Evolutionary conservation across 768 basidiomycete genomes (phyloP).

Genomic region (Hypsizygus marmoreus): DNA sequence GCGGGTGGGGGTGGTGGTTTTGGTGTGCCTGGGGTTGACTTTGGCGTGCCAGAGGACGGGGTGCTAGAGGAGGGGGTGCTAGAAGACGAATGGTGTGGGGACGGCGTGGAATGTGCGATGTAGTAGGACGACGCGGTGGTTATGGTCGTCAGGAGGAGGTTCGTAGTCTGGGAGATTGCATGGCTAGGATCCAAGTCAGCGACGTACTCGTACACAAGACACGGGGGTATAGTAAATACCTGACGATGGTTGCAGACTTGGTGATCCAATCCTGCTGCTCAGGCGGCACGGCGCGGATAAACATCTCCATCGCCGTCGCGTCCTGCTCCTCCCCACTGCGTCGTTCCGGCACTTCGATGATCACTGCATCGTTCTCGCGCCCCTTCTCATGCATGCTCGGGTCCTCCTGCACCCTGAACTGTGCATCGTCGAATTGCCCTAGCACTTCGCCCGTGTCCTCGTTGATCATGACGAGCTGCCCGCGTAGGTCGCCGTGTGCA

Average conservation of each 20-base stretch:
- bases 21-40: slow-evolving; percentile 6
- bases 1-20: slow-evolving; percentile 41
- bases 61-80: background rate
- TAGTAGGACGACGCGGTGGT: slow-evolving; percentile 63
- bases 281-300: slow-evolving; percentile 62
- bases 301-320: slow-evolving; percentile 49
- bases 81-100: slow-evolving; percentile 37
- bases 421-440: slow-evolving; percentile 59
- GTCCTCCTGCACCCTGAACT: slow-evolving; percentile 60
- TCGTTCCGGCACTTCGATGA: slow-evolving; percentile 67
- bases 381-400: slow-evolving; percentile 49
- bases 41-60: too few species aligned
- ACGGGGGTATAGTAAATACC: slow-evolving; percentile 41
- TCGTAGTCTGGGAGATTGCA: slow-evolving; percentile 68
- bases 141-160: slow-evolving; percentile 61
- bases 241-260: slow-evolving; percentile 59
- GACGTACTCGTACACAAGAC: background rate
- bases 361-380: slow-evolving; percentile 63
- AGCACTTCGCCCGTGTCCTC: slow-evolving; percentile 72
- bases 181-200: slow-evolving; percentile 41
- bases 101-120: slow-evolving; percentile 57
- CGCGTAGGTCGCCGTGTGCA: slow-evolving; percentile 39
- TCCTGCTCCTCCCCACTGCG: slow-evolving; percentile 36
- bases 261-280: slow-evolving; percentile 74
- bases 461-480: slow-evolving; percentile 71